These are phyloP conservation scores for Nasturtium officinale DNA, from an alignment of 345 rosid genomes.

Conservation along the genomic window DNA sequence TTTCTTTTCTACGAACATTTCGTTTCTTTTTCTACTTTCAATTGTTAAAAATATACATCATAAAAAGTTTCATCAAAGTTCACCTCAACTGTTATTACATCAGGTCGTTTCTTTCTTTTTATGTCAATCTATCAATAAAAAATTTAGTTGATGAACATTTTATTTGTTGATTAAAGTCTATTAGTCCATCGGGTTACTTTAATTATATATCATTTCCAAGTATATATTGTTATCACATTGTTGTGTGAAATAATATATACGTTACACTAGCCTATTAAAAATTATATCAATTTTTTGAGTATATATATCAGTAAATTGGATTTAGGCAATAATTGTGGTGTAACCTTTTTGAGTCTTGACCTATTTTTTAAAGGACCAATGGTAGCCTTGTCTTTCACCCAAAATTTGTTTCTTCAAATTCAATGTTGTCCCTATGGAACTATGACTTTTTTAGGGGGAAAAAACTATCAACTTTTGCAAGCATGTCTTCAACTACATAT, in stretches of 20 bases:
- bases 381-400: constrained; percentile 38
- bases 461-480: constrained; percentile 9
- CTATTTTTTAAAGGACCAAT: constrained; percentile 29
- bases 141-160: neutral
- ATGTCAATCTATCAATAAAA: neutral
- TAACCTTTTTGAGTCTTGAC: constrained; percentile 30
- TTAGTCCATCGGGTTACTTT: neutral
- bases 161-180: neutral
- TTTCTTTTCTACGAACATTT: neutral
- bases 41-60: neutral
- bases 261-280: neutral
- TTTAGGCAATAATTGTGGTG: constrained; percentile 26
- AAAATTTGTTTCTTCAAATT: constrained; percentile 2
- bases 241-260: neutral
- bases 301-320: constrained; percentile 4
- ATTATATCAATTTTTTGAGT: neutral
- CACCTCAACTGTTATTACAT: neutral
- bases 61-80: neutral
- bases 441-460: neutral
- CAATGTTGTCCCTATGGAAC: constrained; percentile 27
- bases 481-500: neutral
- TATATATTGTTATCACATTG: neutral
- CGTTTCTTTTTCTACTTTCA: neutral
- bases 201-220: neutral
- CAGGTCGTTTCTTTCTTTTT: neutral